Evolutionary conservation across 768 basidiomycete species (phyloP), one percentile per base, ranked within the genome.

Genomic region (Podaxis sp.): DNA sequence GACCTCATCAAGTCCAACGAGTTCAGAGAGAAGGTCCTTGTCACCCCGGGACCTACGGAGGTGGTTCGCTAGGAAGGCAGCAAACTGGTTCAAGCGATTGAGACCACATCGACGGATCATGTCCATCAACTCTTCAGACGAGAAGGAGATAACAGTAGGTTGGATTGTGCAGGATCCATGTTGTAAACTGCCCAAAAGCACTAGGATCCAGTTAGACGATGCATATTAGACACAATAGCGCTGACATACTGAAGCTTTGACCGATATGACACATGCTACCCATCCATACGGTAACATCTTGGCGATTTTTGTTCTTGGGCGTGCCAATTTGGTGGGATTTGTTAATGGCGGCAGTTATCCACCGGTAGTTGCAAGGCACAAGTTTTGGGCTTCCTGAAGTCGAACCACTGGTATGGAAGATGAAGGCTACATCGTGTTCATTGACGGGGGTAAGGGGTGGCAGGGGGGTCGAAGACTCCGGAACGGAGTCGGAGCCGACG

Each of bases 261-360:
- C 75, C 91, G 64, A 91, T 91, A 73, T 91, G 91, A 70, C 87
- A 91, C 88, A 92, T 89, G 77, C 87, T 89, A 59, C 91, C 90
- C 90, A 91, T 88, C 84, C 84, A 89, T 11, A 83, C 80, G 15
- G 84, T 83, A 64, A 92, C 86, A 67, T 92, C 91, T 70, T 85
- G 86, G 40, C 78, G 77, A 22, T 75, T 75, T 57, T 74, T 70
- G 71, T 80, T 76, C 63, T 71, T 73, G 58, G 87, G 87, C 66
- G 68, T 71, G 61, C 79, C 78, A 59, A 83, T 77, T 62, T 80
- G 78, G 63, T 75, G 70, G 38, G 88, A 84, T 72, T 93, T 93
- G n/a, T 76, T 66, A 53, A 86, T 74, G 2, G 82, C 83, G 17
- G 82, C 72, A 64, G 82, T 74, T 33, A 93, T 64, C 91, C 90